Conservation (phyloP, 768 basidiomycete species). For the Boletus pseudopeckii region DNA sequence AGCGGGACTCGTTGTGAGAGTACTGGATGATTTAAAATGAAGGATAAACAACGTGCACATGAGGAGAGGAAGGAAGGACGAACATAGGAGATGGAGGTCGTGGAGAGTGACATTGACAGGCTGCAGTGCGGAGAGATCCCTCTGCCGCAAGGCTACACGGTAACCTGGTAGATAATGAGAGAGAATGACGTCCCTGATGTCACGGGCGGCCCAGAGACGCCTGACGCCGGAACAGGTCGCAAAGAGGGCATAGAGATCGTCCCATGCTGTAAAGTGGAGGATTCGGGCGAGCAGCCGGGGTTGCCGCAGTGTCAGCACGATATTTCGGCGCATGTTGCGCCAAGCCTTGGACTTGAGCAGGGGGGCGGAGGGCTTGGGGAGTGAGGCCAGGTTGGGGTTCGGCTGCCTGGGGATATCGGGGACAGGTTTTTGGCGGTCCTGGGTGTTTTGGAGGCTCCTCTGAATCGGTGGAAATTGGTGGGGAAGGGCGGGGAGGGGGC, state of each 20-base stretch:
- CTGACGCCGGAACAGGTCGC: constrained; percentile 36
- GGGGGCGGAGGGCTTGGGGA: constrained; percentile 4
- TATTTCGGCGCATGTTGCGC: constrained; percentile 27
- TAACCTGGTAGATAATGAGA: constrained; percentile 59
- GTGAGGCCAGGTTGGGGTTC: not conserved
- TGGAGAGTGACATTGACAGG: constrained; percentile 51
- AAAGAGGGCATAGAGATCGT: constrained; percentile 39
- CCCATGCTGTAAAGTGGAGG: constrained; percentile 34
- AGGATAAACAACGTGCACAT: constrained; percentile 3
- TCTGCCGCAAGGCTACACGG: constrained; percentile 37
- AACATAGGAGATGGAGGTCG: constrained; percentile 65
- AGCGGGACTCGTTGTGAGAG: constrained; percentile 62
- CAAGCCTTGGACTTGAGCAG: constrained; percentile 19
- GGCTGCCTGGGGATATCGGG: not conserved
- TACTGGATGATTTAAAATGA: constrained; percentile 38
- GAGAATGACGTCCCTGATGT: constrained; percentile 40
- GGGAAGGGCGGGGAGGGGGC: constrained; percentile 22
- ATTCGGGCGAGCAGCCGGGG: constrained; percentile 35
- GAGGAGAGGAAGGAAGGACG: constrained; percentile 31
- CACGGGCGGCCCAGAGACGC: constrained; percentile 29
- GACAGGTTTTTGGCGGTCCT: not conserved
- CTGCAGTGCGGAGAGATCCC: constrained; percentile 40
- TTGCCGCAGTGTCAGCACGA: constrained; percentile 29
- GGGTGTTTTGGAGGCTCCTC: not conserved
- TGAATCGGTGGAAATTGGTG: not conserved